phyloP scores from a whole-genome alignment of 768 basidiomycete species.

The Tephrocybe sp. region DNA sequence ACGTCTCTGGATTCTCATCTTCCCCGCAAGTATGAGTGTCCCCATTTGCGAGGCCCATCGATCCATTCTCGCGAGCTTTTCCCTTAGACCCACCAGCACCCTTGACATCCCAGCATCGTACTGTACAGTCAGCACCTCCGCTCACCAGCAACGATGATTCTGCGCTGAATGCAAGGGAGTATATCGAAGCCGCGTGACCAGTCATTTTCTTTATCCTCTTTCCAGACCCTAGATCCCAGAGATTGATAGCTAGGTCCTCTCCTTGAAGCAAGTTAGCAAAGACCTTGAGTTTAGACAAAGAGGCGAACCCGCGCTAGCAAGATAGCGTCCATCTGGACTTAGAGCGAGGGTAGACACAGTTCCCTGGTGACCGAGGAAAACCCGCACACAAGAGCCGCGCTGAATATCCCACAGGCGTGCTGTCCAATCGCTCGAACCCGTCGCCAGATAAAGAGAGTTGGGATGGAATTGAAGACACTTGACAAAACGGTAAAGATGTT shows the following conservation, averaged over 20 bases:
- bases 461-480: slow-evolving; percentile 97
- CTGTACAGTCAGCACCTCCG: slow-evolving; percentile 93
- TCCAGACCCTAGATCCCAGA: slow-evolving; percentile 98
- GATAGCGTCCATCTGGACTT: slow-evolving; percentile 91
- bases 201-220: slow-evolving; percentile 95
- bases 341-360: slow-evolving; percentile 83
- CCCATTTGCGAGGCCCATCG: slow-evolving; percentile 19
- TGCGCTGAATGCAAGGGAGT: slow-evolving; percentile 88
- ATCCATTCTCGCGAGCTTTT: slow-evolving; percentile 60
- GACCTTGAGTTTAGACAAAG: slow-evolving; percentile 1
- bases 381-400: slow-evolving; percentile 87
- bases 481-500: not conserved
- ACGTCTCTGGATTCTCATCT: slow-evolving; percentile 73
- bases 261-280: slow-evolving; percentile 39
- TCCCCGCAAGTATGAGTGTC: slow-evolving; percentile 40
- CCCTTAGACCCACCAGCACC: slow-evolving; percentile 60
- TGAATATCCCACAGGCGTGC: slow-evolving; percentile 99
- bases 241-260: slow-evolving; percentile 89
- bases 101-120: slow-evolving; percentile 98
- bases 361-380: slow-evolving; percentile 95
- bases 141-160: slow-evolving; percentile 91
- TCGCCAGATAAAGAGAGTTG: slow-evolving; percentile 95
- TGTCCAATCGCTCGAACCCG: slow-evolving; percentile 95
- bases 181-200: slow-evolving; percentile 87
- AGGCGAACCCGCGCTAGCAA: slow-evolving; percentile 80